Base-by-base conservation (phyloP, 75 land plant species). In the Cupressus sempervirens region DNA sequence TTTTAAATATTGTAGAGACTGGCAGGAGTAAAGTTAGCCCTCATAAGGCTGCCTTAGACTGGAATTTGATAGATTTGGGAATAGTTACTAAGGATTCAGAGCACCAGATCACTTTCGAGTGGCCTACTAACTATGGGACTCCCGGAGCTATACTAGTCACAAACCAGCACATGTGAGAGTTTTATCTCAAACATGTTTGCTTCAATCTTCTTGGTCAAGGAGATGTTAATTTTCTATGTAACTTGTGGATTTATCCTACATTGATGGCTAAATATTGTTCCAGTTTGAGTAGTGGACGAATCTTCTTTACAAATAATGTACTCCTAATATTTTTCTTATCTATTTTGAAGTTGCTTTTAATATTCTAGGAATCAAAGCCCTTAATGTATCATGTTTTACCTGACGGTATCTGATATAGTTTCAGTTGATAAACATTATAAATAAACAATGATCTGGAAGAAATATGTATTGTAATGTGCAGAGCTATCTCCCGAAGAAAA, bases 61-160 rank as follows among this genome's bases (percentile, higher is more conserved):
- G 83, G 52, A 81, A 83, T 58, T 9, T 46, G 2, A 38, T n/a
- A 10, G 8, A 10, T 6, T 38, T 23, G 35, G 84, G 10, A 23
- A 11, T 20, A 7, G 15, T 86, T 36, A 3, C 7, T 30, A 30
- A 30, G 18, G 76, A 82, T 32, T 7, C 79, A 16, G 7, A 1
- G 7, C 43, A 87, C 36, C 0, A 23, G 35, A 32, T 87, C 41
- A 85, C 29, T 11, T 89, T 89, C 76, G 26, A 82, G 0, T 87
- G 86, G 81, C 11, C 46, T 14, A 14, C 41, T 1, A 79, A 85
- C 1, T 85, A 88, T 53, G 91, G 91, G 16, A 84, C 53, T 26
- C 90, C 90, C 3, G 90, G 90, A 14, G 91, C 90, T 30, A 32
- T 89, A 13, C 3, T 83, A 9, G 87, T 89, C 23, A 48, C 18